Percentiles rank a stretch among this genome's conserved stretches.
These are phyloP conservation scores for Aspergillus avenaceus DNA, from an alignment of 495 filamentous ascomycete genomes.

Conservation along the genomic window DNA sequence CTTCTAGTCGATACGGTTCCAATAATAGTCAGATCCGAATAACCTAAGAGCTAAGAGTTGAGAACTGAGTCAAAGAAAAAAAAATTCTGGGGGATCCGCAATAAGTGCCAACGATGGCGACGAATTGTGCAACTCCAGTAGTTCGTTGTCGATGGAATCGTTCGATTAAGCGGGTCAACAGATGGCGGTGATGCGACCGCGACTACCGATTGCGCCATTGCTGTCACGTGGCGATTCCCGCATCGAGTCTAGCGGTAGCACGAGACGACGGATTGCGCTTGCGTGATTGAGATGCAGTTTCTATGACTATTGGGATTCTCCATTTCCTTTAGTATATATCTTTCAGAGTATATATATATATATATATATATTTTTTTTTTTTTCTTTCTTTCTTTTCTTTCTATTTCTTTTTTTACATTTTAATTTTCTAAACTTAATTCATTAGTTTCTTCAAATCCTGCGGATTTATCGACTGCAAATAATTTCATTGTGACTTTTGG, in stretches of 20 bases:
- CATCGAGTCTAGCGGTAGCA: conserved; percentile 3
- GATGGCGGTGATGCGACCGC: conserved; percentile 4
- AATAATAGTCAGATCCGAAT: background rate
- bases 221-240: conserved; percentile 12
- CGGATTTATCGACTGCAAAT: too few species aligned
- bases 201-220: conserved; percentile 17
- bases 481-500: too few species aligned
- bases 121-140: conserved; percentile 11
- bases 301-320: background rate
- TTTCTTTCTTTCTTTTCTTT: background rate
- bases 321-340: too few species aligned
- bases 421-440: too few species aligned
- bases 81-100: conserved; percentile 11
- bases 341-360: too few species aligned
- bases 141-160: background rate
- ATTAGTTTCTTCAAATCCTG: too few species aligned
- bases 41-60: background rate
- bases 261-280: conserved; percentile 10
- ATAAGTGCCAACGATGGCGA: conserved; percentile 10
- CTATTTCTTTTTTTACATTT: background rate
- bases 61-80: background rate
- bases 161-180: background rate
- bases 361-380: background rate
- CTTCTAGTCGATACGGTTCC: too few species aligned
- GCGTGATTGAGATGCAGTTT: conserved; percentile 9